phyloP scores from a whole-genome alignment of 495 filamentous ascomycete genomes.

The Xylaria curta region DNA sequence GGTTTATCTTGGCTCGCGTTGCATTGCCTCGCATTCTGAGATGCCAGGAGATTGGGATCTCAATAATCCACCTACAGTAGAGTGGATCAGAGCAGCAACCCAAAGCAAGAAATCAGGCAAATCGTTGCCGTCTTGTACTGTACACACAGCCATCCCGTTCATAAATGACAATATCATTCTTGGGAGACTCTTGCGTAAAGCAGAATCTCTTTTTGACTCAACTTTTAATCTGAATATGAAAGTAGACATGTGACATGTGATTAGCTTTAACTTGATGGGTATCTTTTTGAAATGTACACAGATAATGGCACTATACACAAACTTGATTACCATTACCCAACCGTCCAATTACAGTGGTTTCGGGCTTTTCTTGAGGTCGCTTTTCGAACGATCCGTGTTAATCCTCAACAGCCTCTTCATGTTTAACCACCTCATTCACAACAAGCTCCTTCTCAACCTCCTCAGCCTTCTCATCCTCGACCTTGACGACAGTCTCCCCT shows the following conservation, averaged over 20 bases:
- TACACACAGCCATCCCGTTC: conserved; percentile 17
- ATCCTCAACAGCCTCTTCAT: conserved; percentile 6
- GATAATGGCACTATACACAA: background rate
- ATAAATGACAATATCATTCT: conserved; percentile 30
- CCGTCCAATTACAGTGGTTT: background rate
- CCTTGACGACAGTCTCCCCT: conserved; percentile 31
- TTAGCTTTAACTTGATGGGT: background rate
- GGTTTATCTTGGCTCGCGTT: background rate
- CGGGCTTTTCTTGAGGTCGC: background rate
- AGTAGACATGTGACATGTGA: background rate
- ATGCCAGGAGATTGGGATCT: background rate
- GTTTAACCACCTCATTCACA: conserved; percentile 35
- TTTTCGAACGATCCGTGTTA: conserved; percentile 8
- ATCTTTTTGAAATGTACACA: background rate
- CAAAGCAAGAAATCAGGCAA: background rate
- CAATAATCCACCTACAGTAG: background rate
- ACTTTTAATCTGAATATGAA: background rate
- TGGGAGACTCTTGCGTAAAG: background rate
- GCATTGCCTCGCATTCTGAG: background rate
- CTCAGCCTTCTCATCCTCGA: conserved; percentile 36
- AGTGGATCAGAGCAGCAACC: background rate
- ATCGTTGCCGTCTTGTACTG: conserved; percentile 10
- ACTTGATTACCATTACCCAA: background rate
- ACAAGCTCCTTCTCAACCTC: conserved; percentile 43
- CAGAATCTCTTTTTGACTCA: background rate